Percentiles rank a stretch among this genome's conserved stretches.
Evolutionary conservation across 1,284 basidiomycete genomes (phyloP).

Genomic region (Irpex rosettiformis): DNA sequence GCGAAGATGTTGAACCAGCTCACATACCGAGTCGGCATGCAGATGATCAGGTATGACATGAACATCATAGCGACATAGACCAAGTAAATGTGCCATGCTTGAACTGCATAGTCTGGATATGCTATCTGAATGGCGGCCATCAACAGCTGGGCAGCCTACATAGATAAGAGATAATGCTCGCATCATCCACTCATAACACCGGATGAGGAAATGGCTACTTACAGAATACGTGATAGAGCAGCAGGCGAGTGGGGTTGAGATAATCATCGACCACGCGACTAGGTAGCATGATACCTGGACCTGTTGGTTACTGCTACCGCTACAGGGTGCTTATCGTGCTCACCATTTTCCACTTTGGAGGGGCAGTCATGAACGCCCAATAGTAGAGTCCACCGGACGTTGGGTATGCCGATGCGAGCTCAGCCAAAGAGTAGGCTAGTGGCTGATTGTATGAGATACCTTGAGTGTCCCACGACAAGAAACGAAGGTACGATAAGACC

Average conservation of each 20-base stretch:
- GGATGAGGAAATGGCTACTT: neutral
- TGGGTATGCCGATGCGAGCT: constrained; percentile 18
- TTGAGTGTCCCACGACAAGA: neutral
- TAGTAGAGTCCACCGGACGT: constrained; percentile 20
- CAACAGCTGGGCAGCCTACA: constrained; percentile 19
- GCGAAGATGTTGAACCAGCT: constrained; percentile 23
- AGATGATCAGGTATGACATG: constrained; percentile 19
- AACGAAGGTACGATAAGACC: neutral
- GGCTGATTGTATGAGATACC: constrained; percentile 1
- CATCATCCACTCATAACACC: neutral
- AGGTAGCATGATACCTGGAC: constrained; percentile 13
- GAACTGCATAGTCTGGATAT: constrained; percentile 11
- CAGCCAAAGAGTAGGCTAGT: constrained; percentile 15
- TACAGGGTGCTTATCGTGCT: neutral
- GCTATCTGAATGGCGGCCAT: constrained; percentile 16
- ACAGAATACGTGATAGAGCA: constrained; percentile 20
- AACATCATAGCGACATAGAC: constrained; percentile 21
- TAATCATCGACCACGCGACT: constrained; percentile 20
- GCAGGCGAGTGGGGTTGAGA: constrained; percentile 18
- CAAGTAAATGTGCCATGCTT: constrained; percentile 18
- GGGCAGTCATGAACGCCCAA: constrained; percentile 18
- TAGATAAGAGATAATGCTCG: neutral
- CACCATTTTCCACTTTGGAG: constrained; percentile 15
- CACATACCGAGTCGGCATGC: constrained; percentile 19
- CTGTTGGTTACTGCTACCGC: neutral